Percentiles rank a stretch among this genome's conserved stretches.
Evolutionary conservation across 2,329 filamentous ascomycete genomes (phyloP).

Genomic region (Penicillium sp.): DNA sequence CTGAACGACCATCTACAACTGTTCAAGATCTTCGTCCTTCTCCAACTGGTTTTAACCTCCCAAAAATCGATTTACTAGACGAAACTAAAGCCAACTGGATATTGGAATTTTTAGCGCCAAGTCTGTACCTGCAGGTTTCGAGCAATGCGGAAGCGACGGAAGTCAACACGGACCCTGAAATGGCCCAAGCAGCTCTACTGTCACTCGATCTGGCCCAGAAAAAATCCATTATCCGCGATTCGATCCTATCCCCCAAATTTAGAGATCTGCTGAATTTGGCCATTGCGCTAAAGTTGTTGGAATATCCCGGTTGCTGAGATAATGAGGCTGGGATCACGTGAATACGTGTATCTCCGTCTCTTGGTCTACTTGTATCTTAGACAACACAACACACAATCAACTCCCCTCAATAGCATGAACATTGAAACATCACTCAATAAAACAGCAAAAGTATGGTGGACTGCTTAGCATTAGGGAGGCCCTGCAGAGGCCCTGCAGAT

Average conservation of each 20-base stretch:
- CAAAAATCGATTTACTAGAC: constrained; percentile 69
- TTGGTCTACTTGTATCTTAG: too few species aligned
- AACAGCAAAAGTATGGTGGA: constrained; percentile 86
- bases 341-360: too few species aligned
- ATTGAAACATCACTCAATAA: too few species aligned
- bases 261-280: constrained; percentile 82
- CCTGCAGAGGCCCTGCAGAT: constrained; percentile 83
- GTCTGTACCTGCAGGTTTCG: constrained; percentile 72
- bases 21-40: constrained; percentile 82
- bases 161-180: constrained; percentile 66
- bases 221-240: constrained; percentile 73
- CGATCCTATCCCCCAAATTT: constrained; percentile 87
- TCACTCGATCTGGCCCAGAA: constrained; percentile 74
- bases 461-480: constrained; percentile 82
- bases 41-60: constrained; percentile 71
- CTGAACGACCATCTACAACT: constrained; percentile 72
- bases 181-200: constrained; percentile 69
- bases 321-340: too few species aligned
- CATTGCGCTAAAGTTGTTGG: constrained; percentile 77
- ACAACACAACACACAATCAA: too few species aligned
- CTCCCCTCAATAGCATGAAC: too few species aligned
- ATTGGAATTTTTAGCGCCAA: constrained; percentile 73
- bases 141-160: constrained; percentile 61
- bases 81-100: constrained; percentile 67
- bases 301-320: too few species aligned